Percentiles rank a stretch among this genome's conserved stretches.
phyloP scores from a whole-genome alignment of 495 filamentous ascomycete species.

The Saxophila tyrrhenica region DNA sequence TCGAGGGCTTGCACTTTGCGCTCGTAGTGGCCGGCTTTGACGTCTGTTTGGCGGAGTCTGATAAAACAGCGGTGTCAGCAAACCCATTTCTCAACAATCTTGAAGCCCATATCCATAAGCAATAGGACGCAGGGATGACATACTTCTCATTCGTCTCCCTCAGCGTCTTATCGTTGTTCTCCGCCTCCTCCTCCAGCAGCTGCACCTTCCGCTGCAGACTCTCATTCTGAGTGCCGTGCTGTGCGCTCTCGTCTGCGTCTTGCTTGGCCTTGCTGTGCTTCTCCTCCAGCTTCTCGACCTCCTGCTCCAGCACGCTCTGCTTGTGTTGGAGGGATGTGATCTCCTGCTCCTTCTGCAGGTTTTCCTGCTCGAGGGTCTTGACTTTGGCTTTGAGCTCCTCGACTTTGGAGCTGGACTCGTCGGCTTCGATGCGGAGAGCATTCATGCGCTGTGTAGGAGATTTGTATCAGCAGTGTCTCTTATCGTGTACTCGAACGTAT shows the following conservation, averaged over 20 bases:
- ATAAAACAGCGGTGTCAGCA: constrained; percentile 6
- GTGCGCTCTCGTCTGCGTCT: constrained; percentile 57
- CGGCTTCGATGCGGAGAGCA: constrained; percentile 82
- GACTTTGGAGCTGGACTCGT: constrained; percentile 61
- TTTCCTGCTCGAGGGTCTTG: constrained; percentile 89
- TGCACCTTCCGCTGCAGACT: constrained; percentile 80
- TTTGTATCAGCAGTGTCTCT: constrained; percentile 2
- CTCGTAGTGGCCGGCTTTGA: constrained; percentile 98
- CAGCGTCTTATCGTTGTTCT: constrained; percentile 85
- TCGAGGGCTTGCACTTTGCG: constrained; percentile 98
- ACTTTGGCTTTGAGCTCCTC: constrained; percentile 80
- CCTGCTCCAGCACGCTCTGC: constrained; percentile 73
- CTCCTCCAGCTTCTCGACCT: constrained; percentile 81
- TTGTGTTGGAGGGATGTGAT: constrained; percentile 90
- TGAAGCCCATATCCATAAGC: background rate
- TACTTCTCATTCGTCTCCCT: constrained; percentile 98
- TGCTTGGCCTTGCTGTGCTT: constrained; percentile 68
- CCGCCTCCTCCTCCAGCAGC: constrained; percentile 93
- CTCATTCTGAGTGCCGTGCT: constrained; percentile 77
- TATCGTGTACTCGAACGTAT: background rate
- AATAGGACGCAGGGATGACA: constrained; percentile 26
- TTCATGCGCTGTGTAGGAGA: constrained; percentile 64
- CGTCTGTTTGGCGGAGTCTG: constrained; percentile 95
- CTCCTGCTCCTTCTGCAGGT: constrained; percentile 90
- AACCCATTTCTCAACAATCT: background rate